phyloP scores from a whole-genome alignment of 345 rosid species.

The Abelmoschus esculentus region DNA sequence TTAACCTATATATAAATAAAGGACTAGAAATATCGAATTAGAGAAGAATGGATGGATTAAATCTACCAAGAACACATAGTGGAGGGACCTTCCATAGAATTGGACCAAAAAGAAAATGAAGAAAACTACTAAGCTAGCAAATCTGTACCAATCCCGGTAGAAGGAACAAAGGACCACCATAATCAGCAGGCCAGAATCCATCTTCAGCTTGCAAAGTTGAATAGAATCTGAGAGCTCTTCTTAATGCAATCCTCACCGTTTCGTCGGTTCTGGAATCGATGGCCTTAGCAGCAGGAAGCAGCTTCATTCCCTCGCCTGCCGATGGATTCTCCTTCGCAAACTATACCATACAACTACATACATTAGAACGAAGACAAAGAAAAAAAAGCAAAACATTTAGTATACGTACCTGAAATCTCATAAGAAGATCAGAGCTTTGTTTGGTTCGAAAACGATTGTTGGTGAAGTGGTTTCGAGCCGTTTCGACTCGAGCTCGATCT shows the following conservation, averaged over 20 bases:
- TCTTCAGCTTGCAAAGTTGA: conserved; percentile 47
- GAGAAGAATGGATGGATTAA: no score
- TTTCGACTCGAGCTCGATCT: conserved; percentile 28
- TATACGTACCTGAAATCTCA: conserved; percentile 42
- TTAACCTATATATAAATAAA: no score
- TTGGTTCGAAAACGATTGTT: conserved; percentile 28
- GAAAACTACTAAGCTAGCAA: conserved; percentile 1
- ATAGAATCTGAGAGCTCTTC: conserved; percentile 42
- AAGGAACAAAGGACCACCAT: conserved; percentile 78
- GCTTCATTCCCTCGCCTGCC: neutral
- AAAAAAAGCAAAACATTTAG: neutral
- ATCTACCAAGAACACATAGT: no score
- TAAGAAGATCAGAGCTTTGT: conserved; percentile 46
- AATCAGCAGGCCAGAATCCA: conserved; percentile 82
- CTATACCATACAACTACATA: conserved; percentile 9
- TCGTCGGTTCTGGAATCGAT: conserved; percentile 13
- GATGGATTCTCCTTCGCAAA: conserved; percentile 27
- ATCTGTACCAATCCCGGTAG: conserved; percentile 45
- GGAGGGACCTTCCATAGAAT: no score
- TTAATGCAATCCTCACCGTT: conserved; percentile 26
- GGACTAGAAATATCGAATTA: no score
- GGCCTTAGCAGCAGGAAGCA: neutral
- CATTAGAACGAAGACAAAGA: neutral
- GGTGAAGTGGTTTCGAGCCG: conserved; percentile 22
- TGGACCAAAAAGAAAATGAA: no score